phyloP scores from a whole-genome alignment of 257 asterid species.

The Echium plantagineum region DNA sequence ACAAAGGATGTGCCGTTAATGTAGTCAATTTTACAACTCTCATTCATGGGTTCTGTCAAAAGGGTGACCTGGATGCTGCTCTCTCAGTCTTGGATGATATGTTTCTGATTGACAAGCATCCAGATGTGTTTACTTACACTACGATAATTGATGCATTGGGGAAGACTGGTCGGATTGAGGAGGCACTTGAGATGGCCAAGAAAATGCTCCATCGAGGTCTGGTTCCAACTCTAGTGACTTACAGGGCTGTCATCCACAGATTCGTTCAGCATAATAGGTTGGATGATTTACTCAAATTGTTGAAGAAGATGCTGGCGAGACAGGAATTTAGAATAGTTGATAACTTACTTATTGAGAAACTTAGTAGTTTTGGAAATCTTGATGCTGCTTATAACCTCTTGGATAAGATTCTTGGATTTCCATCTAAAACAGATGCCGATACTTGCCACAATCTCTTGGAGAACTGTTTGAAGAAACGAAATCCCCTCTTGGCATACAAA shows the following conservation, averaged over 20 bases:
- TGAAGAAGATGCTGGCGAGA: constrained; percentile 63
- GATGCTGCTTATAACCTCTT: constrained; percentile 73
- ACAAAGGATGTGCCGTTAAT: constrained; percentile 75
- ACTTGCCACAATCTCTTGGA: constrained; percentile 66
- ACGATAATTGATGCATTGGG: constrained; percentile 51
- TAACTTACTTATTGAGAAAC: constrained; percentile 79
- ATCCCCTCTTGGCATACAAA: constrained; percentile 60
- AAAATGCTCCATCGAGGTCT: constrained; percentile 73
- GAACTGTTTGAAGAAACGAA: constrained; percentile 48
- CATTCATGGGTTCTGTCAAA: constrained; percentile 78
- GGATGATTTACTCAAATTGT: constrained; percentile 46
- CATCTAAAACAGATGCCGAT: constrained; percentile 54
- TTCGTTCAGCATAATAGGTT: constrained; percentile 53
- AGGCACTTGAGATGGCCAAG: constrained; percentile 55
- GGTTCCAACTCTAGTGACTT: constrained; percentile 80
- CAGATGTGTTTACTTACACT: constrained; percentile 77
- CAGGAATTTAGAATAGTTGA: constrained; percentile 46
- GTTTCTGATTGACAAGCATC: constrained; percentile 78
- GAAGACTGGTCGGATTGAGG: constrained; percentile 54
- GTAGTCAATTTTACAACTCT: constrained; percentile 77
- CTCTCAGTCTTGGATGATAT: constrained; percentile 87
- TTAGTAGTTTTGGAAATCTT: constrained; percentile 44
- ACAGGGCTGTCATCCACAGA: constrained; percentile 62
- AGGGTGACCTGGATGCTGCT: constrained; percentile 66
- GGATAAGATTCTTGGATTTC: constrained; percentile 61